phyloP scores from a whole-genome alignment of 345 rosid genomes.

The Camelina laxa region DNA sequence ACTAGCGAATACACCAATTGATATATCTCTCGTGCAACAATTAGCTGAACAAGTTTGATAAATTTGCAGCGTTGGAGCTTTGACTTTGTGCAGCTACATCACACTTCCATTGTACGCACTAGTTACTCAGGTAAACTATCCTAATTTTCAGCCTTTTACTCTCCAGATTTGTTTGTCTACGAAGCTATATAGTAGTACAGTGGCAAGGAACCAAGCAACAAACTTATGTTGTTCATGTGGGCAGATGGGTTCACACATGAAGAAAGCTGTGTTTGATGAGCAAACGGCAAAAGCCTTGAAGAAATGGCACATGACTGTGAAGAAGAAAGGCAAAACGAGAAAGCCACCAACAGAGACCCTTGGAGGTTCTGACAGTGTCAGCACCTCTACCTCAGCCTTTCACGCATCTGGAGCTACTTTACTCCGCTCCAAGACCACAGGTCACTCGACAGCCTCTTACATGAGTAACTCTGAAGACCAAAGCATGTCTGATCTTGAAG shows the following conservation, averaged over 20 bases:
- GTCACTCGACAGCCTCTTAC: constrained; percentile 58
- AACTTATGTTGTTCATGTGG: constrained; percentile 15
- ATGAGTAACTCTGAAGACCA: constrained; percentile 49
- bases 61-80: constrained; percentile 61
- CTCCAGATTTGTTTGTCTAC: not conserved
- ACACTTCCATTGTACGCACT: constrained; percentile 85
- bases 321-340: constrained; percentile 53
- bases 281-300: constrained; percentile 81
- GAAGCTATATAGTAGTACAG: not conserved
- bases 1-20: not conserved
- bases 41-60: constrained; percentile 17
- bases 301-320: constrained; percentile 77
- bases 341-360: constrained; percentile 42
- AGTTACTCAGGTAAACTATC: constrained; percentile 71
- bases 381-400: constrained; percentile 33
- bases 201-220: constrained; percentile 6
- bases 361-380: constrained; percentile 51
- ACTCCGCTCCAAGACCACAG: constrained; percentile 73
- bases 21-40: not conserved
- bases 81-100: constrained; percentile 77
- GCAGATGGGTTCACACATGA: constrained; percentile 78
- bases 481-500: constrained; percentile 65
- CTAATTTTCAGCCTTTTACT: constrained; percentile 33
- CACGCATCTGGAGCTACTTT: constrained; percentile 44
- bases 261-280: constrained; percentile 82